These are phyloP conservation scores for Neurospora sp. DNA, from an alignment of 2,329 filamentous ascomycete genomes.

Conservation along the genomic window DNA sequence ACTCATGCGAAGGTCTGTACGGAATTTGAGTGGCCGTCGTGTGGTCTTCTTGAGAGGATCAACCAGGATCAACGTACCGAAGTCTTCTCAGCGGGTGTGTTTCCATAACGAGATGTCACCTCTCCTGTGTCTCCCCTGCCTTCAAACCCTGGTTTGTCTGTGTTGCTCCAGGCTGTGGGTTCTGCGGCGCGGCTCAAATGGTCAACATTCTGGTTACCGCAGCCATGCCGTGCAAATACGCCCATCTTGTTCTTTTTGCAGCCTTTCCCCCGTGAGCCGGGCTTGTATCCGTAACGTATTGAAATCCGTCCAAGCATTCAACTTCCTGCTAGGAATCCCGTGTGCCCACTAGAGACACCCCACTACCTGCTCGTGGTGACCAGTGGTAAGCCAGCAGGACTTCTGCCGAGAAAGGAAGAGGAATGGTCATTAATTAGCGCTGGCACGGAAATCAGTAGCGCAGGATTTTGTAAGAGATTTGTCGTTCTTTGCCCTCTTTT, in stretches of 20 bases:
- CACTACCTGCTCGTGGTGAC: neutral
- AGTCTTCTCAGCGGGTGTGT: neutral
- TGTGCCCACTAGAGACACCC: neutral
- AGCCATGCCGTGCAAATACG: neutral
- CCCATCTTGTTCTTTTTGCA: neutral
- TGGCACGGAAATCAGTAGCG: neutral
- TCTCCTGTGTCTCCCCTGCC: neutral
- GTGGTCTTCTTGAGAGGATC: neutral
- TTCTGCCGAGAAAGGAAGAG: neutral
- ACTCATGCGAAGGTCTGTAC: neutral
- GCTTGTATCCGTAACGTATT: neutral
- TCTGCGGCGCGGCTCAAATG: neutral
- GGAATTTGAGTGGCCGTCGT: neutral
- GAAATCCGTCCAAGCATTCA: neutral
- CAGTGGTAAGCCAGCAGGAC: neutral
- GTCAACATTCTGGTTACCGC: neutral
- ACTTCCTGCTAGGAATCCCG: neutral
- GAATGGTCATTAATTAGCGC: neutral
- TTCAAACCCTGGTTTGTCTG: neutral
- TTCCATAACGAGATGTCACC: neutral
- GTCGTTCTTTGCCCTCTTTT: neutral
- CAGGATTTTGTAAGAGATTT: neutral
- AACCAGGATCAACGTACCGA: neutral
- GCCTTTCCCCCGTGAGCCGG: neutral
- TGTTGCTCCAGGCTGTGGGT: neutral